Base-by-base conservation (phyloP, 106 monocot species). In the Iris macrosiphon region DNA sequence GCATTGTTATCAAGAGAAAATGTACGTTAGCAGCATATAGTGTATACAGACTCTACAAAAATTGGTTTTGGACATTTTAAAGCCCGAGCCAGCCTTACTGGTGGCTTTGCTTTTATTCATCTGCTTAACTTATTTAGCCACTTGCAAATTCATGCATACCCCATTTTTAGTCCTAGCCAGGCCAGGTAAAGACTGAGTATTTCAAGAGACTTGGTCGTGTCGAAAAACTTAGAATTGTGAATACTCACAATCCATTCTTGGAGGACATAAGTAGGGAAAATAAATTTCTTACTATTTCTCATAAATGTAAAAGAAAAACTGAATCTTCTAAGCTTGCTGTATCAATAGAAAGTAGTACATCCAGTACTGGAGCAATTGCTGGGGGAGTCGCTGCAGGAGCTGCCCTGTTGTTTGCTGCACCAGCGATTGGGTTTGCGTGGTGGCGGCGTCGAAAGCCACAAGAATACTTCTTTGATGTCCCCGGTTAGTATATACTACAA, bases 391-490 rank as follows among this genome's bases (percentile, higher is more conserved):
- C 73, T 40, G 79, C 73, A 12, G 79, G 79, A 13, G 79, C 79
- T 60, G 79, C 79, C 25, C 48, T 79, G 31, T 57, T 79, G 30
- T 79, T 79, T 45, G 73, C 79, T 65, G 73, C 69, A 27, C 79
- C 79, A 65, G 79, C 79, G 24, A 79, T 79, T 32, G 79, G 65
- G 20, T 79, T 79, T 74, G 79, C 79, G 46, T 79, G 73, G 73
- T 79, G 79, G 74, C 73, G 73, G 18, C 73, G 79, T 20, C 79
- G 79, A 21, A 79, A 65, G 27, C 69, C 79, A 19, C 73, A 79
- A 70, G 79, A 79, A 44, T 60, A 73, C 49, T 79, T 74, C 55
- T 79, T 79, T 61, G 79, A 79, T 55, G 79, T 79, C 8, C 79
- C 79, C 11, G 79, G 79, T 79, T 48, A 55, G 61, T 63, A 38